These are phyloP conservation scores for Aspergillus campestris DNA, from an alignment of 495 filamentous ascomycete species.

Conservation along the genomic window DNA sequence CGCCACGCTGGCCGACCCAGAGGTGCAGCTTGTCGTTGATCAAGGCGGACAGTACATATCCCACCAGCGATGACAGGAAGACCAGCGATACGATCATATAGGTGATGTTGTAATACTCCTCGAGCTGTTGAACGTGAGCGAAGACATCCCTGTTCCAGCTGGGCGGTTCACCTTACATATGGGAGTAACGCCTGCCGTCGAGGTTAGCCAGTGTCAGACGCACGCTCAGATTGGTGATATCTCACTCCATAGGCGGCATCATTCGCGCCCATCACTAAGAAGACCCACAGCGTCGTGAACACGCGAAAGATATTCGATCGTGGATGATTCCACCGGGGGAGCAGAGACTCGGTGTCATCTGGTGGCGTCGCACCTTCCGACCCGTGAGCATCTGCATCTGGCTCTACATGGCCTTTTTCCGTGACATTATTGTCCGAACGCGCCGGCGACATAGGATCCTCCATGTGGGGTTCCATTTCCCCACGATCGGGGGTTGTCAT, in stretches of 20 bases:
- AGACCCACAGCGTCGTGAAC: constrained; percentile 59
- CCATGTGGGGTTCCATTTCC: too few relatives aligned
- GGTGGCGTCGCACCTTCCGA: too few relatives aligned
- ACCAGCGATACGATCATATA: constrained; percentile 55
- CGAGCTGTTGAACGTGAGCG: constrained; percentile 33
- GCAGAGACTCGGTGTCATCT: too few relatives aligned
- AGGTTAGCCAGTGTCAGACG: background rate
- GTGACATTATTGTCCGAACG: too few relatives aligned
- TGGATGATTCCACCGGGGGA: constrained; percentile 57
- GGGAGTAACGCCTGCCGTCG: constrained; percentile 52
- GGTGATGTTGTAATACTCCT: constrained; percentile 48
- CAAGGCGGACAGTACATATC: constrained; percentile 48
- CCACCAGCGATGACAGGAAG: constrained; percentile 53
- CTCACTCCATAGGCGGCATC: constrained; percentile 75
- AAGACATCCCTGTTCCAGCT: background rate
- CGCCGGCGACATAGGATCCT: too few relatives aligned
- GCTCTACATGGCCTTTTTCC: too few relatives aligned
- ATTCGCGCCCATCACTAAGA: constrained; percentile 73
- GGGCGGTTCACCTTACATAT: constrained; percentile 21
- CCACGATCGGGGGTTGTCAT: too few relatives aligned
- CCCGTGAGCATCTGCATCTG: too few relatives aligned
- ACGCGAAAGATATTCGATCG: constrained; percentile 56
- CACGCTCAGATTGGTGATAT: constrained; percentile 2
- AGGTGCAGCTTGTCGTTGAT: constrained; percentile 52
- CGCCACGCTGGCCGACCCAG: constrained; percentile 61